Percentiles rank a stretch among this genome's conserved stretches.
Evolutionary conservation across 2,329 filamentous ascomycete species (phyloP).

Genomic region (Microdochium bolleyi): DNA sequence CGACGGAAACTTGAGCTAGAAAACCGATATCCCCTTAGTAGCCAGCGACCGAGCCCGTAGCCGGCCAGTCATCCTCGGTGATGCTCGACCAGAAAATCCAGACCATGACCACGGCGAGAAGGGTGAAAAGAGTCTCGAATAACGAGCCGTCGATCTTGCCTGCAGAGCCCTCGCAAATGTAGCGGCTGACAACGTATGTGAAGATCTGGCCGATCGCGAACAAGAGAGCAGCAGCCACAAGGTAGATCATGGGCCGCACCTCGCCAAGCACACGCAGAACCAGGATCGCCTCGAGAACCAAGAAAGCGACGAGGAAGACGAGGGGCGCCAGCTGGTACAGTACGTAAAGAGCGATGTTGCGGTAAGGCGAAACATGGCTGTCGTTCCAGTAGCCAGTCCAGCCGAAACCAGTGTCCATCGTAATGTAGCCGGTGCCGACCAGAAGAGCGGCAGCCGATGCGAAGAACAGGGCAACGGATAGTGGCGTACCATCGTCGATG

Average conservation of each 20-base stretch:
- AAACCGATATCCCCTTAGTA: constrained; percentile 24
- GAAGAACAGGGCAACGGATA: constrained; percentile 71
- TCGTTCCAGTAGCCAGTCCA: constrained; percentile 75
- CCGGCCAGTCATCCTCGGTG: constrained; percentile 95
- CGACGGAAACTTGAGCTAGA: constrained; percentile 11
- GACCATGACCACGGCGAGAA: constrained; percentile 71
- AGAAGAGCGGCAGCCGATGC: constrained; percentile 66
- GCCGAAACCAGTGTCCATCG: constrained; percentile 81
- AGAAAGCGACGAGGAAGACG: constrained; percentile 82
- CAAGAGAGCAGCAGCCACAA: constrained; percentile 63
- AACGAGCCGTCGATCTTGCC: constrained; percentile 89
- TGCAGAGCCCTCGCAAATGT: constrained; percentile 76
- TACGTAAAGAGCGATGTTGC: constrained; percentile 82
- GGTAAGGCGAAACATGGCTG: constrained; percentile 51
- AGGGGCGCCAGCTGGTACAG: constrained; percentile 87
- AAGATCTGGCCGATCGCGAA: constrained; percentile 94
- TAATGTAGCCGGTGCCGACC: constrained; percentile 89
- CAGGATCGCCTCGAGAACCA: constrained; percentile 72
- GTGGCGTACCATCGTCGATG: constrained; percentile 82
- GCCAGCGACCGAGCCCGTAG: constrained; percentile 24
- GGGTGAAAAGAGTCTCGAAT: constrained; percentile 89
- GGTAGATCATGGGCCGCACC: constrained; percentile 84
- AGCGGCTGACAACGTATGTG: constrained; percentile 86
- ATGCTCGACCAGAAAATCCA: constrained; percentile 99
- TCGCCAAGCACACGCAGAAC: constrained; percentile 85